Evolutionary conservation across 176 grass and related monocot genomes (phyloP).

Genomic region (Areca catechu): DNA sequence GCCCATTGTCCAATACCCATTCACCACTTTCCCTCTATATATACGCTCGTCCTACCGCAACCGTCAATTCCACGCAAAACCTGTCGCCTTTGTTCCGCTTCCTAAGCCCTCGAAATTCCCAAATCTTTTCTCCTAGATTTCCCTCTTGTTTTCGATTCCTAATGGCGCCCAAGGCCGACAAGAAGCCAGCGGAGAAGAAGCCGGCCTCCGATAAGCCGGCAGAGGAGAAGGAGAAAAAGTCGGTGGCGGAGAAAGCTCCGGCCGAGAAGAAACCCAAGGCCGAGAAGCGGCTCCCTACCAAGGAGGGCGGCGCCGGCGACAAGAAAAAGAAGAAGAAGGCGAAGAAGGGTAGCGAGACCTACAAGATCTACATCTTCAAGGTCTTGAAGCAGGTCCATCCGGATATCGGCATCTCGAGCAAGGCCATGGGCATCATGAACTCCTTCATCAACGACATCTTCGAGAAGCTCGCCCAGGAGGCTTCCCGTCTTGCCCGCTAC

Average conservation of each 20-base stretch:
- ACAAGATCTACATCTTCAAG: constrained; percentile 7
- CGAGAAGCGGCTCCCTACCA: constrained; percentile 26
- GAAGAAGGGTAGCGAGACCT: constrained; percentile 15
- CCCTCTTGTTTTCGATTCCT: background rate
- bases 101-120: too few relatives aligned
- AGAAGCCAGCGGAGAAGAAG: constrained; percentile 11
- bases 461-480: background rate
- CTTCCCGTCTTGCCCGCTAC: constrained; percentile 29
- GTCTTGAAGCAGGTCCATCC: constrained; percentile 8
- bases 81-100: too few relatives aligned
- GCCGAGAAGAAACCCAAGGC: constrained; percentile 35
- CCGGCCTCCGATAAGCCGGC: constrained; percentile 22
- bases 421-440: background rate
- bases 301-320: constrained; percentile 6
- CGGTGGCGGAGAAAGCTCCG: background rate
- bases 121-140: too few relatives aligned
- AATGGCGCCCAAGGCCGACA: constrained; percentile 23
- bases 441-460: background rate
- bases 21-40: too few relatives aligned
- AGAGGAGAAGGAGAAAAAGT: constrained; percentile 26
- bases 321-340: constrained; percentile 9
- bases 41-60: too few relatives aligned
- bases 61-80: too few relatives aligned
- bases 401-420: constrained; percentile 14
- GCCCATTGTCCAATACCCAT: too few relatives aligned